Percentiles rank a stretch among this genome's conserved stretches.
phyloP scores from a whole-genome alignment of 805 yeast genomes.

The Candida sithepensis region DNA sequence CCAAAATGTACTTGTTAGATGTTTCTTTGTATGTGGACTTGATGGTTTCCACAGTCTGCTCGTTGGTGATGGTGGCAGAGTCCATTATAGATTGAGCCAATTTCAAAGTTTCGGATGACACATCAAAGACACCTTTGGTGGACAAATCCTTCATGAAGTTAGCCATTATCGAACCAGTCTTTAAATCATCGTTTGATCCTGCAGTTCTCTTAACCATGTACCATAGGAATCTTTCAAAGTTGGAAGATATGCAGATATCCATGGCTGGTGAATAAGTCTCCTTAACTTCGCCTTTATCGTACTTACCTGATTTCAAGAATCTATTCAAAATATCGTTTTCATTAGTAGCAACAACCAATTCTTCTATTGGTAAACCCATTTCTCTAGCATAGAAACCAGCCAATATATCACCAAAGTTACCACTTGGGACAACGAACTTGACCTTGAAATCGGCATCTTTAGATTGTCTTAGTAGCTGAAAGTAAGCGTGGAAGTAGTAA shows the following conservation, averaged over 20 bases:
- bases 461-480: slow-evolving; percentile 51
- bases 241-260: slow-evolving; percentile 95
- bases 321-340: slow-evolving; percentile 94
- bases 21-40: slow-evolving; percentile 58
- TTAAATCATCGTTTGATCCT: slow-evolving; percentile 50
- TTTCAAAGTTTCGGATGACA: slow-evolving; percentile 57
- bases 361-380: slow-evolving; percentile 92
- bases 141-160: slow-evolving; percentile 80
- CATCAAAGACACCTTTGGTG: slow-evolving; percentile 69
- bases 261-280: slow-evolving; percentile 96
- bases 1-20: slow-evolving; percentile 71
- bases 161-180: slow-evolving; percentile 72
- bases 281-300: slow-evolving; percentile 76
- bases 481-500: slow-evolving; percentile 90
- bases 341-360: slow-evolving; percentile 90
- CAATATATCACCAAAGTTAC: slow-evolving; percentile 96
- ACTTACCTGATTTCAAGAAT: slow-evolving; percentile 81
- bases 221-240: slow-evolving; percentile 96
- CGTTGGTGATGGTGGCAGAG: slow-evolving; percentile 77
- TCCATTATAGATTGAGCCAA: slow-evolving; percentile 69
- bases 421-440: slow-evolving; percentile 92
- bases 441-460: slow-evolving; percentile 41
- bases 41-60: slow-evolving; percentile 77
- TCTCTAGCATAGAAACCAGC: slow-evolving; percentile 94
- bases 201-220: slow-evolving; percentile 75